A percentile compares a stretch with the other conserved stretches of the same genome.
Conservation (phyloP, 2,329 filamentous ascomycete species). For the Pseudogymnoascus sp. region DNA sequence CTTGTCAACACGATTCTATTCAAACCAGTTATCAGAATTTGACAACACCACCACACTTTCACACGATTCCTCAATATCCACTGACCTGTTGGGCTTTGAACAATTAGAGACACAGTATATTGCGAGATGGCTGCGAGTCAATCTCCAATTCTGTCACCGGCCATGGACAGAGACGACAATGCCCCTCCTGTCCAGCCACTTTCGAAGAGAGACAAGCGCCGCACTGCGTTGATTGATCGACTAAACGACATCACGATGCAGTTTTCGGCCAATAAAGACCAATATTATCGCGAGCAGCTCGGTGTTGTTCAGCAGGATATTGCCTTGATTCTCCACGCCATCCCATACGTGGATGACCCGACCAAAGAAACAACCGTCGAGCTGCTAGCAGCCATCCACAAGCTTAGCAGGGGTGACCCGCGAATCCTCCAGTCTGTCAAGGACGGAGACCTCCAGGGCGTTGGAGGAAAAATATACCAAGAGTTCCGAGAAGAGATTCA, state of each 20-base stretch:
- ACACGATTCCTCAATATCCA: not conserved
- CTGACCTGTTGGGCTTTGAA: not conserved
- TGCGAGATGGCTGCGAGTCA: conserved; percentile 6
- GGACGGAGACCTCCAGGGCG: conserved; percentile 35
- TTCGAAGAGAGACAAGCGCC: conserved; percentile 85
- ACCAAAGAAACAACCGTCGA: conserved; percentile 46
- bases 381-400: conserved; percentile 30
- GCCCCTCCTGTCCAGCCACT: conserved; percentile 19
- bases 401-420: conserved; percentile 29
- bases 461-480: conserved; percentile 76
- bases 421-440: conserved; percentile 22
- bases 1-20: conserved; percentile 4
- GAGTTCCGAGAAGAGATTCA: conserved; percentile 83
- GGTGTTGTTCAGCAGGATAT: conserved; percentile 89
- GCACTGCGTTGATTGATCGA: conserved; percentile 72
- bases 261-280: conserved; percentile 72
- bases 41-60: not conserved
- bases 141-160: not conserved
- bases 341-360: conserved; percentile 65
- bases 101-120: not conserved
- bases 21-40: not conserved
- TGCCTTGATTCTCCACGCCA: conserved; percentile 73
- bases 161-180: conserved; percentile 8
- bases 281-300: conserved; percentile 79
- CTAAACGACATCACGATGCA: conserved; percentile 66